A percentile compares a stretch with the other conserved stretches of the same genome.
These are phyloP conservation scores for Gautieria morchelliformis DNA, from an alignment of 768 basidiomycete species.

Conservation along the genomic window DNA sequence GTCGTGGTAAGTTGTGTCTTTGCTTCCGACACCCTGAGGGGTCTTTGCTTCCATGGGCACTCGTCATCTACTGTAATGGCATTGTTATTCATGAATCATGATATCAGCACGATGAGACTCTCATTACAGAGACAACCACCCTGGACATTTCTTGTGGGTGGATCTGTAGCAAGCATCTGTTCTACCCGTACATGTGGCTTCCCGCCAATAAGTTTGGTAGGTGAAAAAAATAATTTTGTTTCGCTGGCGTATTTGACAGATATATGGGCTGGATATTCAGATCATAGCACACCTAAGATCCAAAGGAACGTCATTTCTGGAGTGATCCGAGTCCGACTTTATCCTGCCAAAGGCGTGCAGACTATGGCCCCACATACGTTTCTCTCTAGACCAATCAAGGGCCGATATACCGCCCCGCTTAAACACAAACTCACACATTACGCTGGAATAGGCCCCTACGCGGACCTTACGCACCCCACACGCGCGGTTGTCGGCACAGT, in stretches of 20 bases:
- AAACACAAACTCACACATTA: not conserved
- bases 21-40: no score
- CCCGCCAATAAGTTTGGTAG: not conserved
- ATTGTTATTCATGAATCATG: not conserved
- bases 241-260: not conserved
- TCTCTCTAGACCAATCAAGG: not conserved
- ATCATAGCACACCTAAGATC: not conserved
- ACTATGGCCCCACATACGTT: not conserved
- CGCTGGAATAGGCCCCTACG: not conserved
- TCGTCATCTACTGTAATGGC: no score
- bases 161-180: not conserved
- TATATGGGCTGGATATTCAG: not conserved
- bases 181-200: not conserved
- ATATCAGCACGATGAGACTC: not conserved
- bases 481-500: not conserved
- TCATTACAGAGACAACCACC: not conserved
- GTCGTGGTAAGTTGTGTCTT: not conserved
- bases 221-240: not conserved
- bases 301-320: not conserved
- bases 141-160: not conserved
- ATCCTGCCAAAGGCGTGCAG: not conserved
- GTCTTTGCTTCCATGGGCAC: not conserved
- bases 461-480: not conserved
- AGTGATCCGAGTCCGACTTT: not conserved
- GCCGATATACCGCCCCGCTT: not conserved